Conservation (phyloP, 2,329 filamentous ascomycete genomes). For the Alternaria sp. region DNA sequence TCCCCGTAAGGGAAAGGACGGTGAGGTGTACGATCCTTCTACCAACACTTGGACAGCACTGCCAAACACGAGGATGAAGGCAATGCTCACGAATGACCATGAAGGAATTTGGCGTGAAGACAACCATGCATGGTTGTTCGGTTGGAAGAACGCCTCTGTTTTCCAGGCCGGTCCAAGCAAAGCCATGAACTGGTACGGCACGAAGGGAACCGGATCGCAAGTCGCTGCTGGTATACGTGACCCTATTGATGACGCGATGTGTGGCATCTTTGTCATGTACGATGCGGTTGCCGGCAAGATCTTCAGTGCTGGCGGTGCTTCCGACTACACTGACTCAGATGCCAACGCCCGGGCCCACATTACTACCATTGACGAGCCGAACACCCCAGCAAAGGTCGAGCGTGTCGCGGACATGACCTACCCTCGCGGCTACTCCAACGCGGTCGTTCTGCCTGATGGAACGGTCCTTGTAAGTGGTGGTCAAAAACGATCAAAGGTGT, state of each 20-base stretch:
- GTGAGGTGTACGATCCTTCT: slow-evolving; percentile 34
- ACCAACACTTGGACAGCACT: slow-evolving; percentile 36
- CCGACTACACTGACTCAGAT: slow-evolving; percentile 34
- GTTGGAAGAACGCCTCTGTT: slow-evolving; percentile 31
- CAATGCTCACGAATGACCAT: slow-evolving; percentile 34
- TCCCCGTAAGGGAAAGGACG: slow-evolving; percentile 33
- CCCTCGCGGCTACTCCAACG: slow-evolving; percentile 36
- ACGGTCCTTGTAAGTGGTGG: slow-evolving; percentile 40
- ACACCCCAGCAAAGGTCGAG: slow-evolving; percentile 30
- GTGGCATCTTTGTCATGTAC: slow-evolving; percentile 39
- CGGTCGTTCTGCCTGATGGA: slow-evolving; percentile 41
- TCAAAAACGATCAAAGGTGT: slow-evolving; percentile 34
- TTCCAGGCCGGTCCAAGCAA: slow-evolving; percentile 39
- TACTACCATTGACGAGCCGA: slow-evolving; percentile 32
- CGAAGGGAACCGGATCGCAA: slow-evolving; percentile 30
- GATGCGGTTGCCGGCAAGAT: slow-evolving; percentile 37
- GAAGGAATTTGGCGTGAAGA: slow-evolving; percentile 39
- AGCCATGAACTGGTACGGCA: slow-evolving; percentile 41
- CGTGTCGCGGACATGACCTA: slow-evolving; percentile 39
- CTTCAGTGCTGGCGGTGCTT: slow-evolving; percentile 36
- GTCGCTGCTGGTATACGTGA: slow-evolving; percentile 32
- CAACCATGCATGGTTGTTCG: slow-evolving; percentile 38
- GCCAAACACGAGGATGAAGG: slow-evolving; percentile 25
- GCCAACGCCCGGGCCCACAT: slow-evolving; percentile 36
- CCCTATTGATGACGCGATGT: slow-evolving; percentile 33